Base-by-base conservation (phyloP, 352 stramenopile species). In the Phytopythium sindhum region DNA sequence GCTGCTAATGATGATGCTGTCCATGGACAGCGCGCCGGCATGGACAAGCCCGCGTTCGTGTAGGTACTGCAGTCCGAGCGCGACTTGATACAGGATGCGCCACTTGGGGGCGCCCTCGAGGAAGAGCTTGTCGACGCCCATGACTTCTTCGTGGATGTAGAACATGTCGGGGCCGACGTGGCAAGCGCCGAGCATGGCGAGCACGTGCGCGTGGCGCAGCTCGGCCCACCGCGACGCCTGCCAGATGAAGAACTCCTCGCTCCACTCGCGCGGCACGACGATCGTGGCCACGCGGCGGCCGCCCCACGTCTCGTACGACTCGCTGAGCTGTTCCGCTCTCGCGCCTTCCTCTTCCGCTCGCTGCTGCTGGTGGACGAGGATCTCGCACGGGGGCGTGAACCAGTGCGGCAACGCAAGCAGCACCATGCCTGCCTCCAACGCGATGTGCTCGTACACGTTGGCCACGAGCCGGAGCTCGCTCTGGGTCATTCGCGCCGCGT, bases 121-220 rank as follows among this genome's bases (percentile, higher is more conserved):
- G 14, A 70, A 81, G 2, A 57, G 4, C 52, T 57, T 47, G 48
- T 57, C 39, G 52, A 45, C 52, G 28, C 47, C 41, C 57, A 42
- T 66, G 51, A 57, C 17, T 60, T 66, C 15, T 65, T 70, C 44
- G 69, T 59, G 9, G 57, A 67, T 28, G 72, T 65, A 39, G 62
- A 68, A 23, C 44, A 68, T 45, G 4, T 68, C 65, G 35, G 51
- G 51, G 10, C 74, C 69, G 15, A 79, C 63, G 45, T 81, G 74
- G 11, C 71, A 81, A 0, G 66, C 74, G 15, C 71, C 71, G 28
- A 72, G 78, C 3, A 81, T 47, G 26, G 69, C 67, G 42, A 77
- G 64, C 28, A 81, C 60, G 26, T 81, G 61, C 23, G 71, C 71
- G 21, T 81, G 74, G 15, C 68, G 69, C 28, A 75, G 52, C 37